Percentiles rank a stretch among this genome's conserved stretches.
Conservation (phyloP, 192 early-diverging fungal genomes). For the Glomus cerebriforme region DNA sequence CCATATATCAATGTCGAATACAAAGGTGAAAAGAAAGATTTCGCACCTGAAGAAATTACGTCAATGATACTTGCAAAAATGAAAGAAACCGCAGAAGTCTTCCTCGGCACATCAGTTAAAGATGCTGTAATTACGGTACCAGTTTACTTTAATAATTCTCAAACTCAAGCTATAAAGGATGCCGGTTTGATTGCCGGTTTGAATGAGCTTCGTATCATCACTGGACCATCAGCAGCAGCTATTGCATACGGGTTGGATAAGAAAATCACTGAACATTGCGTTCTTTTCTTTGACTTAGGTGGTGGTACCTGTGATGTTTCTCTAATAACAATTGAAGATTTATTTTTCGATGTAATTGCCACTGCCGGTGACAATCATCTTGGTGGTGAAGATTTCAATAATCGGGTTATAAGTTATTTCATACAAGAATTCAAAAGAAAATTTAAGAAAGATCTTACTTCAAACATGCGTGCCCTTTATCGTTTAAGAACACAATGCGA, state of each 20-base stretch:
- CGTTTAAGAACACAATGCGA: neutral
- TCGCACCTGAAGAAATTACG: constrained; percentile 81
- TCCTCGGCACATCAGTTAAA: constrained; percentile 90
- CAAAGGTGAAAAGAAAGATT: constrained; percentile 91
- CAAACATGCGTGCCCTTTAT: neutral
- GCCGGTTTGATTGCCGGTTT: constrained; percentile 77
- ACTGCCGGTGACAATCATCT: constrained; percentile 85
- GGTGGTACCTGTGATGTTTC: constrained; percentile 94
- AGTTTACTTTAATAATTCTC: constrained; percentile 90
- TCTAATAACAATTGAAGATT: constrained; percentile 84
- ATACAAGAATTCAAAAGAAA: neutral
- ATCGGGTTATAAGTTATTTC: constrained; percentile 23
- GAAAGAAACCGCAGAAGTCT: constrained; percentile 88
- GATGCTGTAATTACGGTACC: constrained; percentile 85
- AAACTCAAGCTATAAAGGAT: constrained; percentile 86
- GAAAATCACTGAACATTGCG: constrained; percentile 56
- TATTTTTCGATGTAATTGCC: constrained; percentile 91
- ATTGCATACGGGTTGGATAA: constrained; percentile 81
- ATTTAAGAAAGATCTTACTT: neutral
- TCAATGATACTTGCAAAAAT: constrained; percentile 82
- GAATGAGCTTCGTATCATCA: constrained; percentile 82
- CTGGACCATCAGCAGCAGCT: constrained; percentile 83
- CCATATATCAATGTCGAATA: constrained; percentile 72
- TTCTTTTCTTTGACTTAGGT: constrained; percentile 90
- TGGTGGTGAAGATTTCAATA: constrained; percentile 62